These are phyloP conservation scores for Tylopilus sp. DNA, from an alignment of 768 basidiomycete species.

Conservation along the genomic window DNA sequence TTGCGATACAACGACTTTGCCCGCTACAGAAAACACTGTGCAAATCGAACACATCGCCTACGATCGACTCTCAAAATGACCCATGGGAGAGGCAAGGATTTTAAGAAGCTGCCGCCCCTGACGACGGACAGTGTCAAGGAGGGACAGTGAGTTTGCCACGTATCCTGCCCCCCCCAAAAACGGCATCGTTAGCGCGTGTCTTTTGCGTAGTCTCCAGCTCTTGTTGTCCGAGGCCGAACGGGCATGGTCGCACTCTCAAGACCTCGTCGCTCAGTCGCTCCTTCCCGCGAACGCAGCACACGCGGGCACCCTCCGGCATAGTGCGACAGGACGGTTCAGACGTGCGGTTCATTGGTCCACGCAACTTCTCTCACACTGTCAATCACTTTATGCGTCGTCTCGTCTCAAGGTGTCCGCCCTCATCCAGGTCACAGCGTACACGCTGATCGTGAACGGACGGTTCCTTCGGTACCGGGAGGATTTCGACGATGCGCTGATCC, in stretches of 20 bases:
- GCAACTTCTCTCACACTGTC: constrained; percentile 70
- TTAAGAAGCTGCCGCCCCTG: constrained; percentile 75
- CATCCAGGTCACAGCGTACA: constrained; percentile 73
- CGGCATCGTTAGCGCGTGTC: constrained; percentile 9
- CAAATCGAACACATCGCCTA: constrained; percentile 84
- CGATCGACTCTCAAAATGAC: constrained; percentile 81
- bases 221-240: constrained; percentile 89
- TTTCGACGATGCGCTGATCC: constrained; percentile 70
- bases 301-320: constrained; percentile 60
- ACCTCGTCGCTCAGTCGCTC: constrained; percentile 54
- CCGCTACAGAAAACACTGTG: constrained; percentile 92
- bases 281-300: constrained; percentile 48
- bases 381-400: constrained; percentile 51
- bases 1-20: constrained; percentile 85
- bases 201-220: constrained; percentile 63
- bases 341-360: constrained; percentile 78
- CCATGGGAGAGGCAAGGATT: constrained; percentile 86
- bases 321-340: constrained; percentile 76
- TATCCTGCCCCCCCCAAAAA: neutral
- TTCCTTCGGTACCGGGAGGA: constrained; percentile 74
- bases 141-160: constrained; percentile 65
- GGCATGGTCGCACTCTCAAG: constrained; percentile 88
- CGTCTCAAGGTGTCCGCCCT: constrained; percentile 56
- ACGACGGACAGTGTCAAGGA: constrained; percentile 71
- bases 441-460: constrained; percentile 77